phyloP scores from a whole-genome alignment of 2,329 filamentous ascomycete species.

The Rosellinia necatrix region DNA sequence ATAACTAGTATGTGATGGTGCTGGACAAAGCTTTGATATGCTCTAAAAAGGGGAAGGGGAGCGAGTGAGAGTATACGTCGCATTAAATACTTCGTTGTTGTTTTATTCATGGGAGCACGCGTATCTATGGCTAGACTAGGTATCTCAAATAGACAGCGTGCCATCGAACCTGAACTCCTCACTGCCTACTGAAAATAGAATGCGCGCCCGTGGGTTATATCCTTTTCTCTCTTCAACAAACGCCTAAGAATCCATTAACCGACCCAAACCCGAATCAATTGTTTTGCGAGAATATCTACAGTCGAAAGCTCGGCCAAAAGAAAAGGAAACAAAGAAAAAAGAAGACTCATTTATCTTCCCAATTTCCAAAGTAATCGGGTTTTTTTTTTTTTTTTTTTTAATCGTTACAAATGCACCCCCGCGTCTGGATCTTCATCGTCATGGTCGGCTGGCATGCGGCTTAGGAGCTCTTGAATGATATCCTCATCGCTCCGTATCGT shows the following conservation, averaged over 20 bases:
- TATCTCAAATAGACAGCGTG: background rate
- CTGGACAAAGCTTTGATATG: too few species aligned
- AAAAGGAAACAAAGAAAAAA: too few species aligned
- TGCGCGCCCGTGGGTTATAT: background rate
- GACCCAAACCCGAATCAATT: background rate
- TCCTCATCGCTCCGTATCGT: constrained; percentile 63
- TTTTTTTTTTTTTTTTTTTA: too few species aligned
- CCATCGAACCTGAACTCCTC: background rate
- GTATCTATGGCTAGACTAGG: too few species aligned
- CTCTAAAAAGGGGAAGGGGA: too few species aligned
- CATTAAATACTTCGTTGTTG: too few species aligned
- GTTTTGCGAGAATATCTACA: background rate
- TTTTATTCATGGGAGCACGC: too few species aligned
- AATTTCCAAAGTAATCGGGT: background rate
- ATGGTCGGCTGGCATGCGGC: constrained; percentile 54
- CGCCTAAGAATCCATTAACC: constrained; percentile 23
- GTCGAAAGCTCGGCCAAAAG: too few species aligned
- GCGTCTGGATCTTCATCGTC: constrained; percentile 54
- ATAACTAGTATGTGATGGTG: too few species aligned
- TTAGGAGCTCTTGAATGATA: constrained; percentile 59
- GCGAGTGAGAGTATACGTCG: too few species aligned
- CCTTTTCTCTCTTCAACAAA: constrained; percentile 13
- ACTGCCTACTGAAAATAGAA: too few species aligned
- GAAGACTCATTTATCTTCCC: background rate
- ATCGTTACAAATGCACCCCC: constrained; percentile 67